Evolutionary conservation across 768 basidiomycete genomes (phyloP).

Genomic region (Tylopilus plumbeoviolaceoides): DNA sequence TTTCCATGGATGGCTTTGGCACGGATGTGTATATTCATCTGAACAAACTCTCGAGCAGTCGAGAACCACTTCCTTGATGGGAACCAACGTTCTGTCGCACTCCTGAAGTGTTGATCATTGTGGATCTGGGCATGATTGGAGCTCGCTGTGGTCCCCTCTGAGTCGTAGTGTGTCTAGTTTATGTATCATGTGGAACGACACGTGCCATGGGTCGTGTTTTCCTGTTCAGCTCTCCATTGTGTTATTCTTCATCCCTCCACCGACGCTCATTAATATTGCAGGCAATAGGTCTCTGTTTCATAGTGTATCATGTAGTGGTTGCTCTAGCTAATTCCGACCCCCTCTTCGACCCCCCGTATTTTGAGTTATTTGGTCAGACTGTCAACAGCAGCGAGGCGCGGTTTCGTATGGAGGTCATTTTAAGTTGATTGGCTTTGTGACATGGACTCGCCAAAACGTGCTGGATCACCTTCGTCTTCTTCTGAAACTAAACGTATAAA

Average conservation of each 20-base stretch:
- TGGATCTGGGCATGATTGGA: background rate
- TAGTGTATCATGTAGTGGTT: background rate
- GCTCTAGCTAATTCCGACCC: background rate
- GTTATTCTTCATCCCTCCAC: background rate
- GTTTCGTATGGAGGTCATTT: conserved; percentile 19
- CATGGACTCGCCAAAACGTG: conserved; percentile 68
- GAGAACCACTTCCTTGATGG: conserved; percentile 18
- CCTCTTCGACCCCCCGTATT: conserved; percentile 19
- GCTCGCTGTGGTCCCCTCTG: too few species aligned
- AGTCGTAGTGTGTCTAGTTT: background rate
- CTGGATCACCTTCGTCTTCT: conserved; percentile 51
- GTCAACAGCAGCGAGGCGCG: conserved; percentile 2
- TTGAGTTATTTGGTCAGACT: conserved; percentile 11
- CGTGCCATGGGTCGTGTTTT: background rate
- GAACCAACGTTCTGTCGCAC: background rate
- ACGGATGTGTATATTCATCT: conserved; percentile 93
- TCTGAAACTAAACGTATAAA: conserved; percentile 58
- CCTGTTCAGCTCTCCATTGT: too few species aligned
- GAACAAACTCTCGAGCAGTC: conserved; percentile 65
- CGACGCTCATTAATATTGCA: background rate
- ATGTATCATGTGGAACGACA: background rate
- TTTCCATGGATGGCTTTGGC: conserved; percentile 98
- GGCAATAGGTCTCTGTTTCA: background rate
- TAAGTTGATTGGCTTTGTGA: conserved; percentile 22
- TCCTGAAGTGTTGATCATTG: background rate